These are phyloP conservation scores for Nothophytophthora sp. DNA, from an alignment of 352 stramenopile genomes.

Conservation along the genomic window DNA sequence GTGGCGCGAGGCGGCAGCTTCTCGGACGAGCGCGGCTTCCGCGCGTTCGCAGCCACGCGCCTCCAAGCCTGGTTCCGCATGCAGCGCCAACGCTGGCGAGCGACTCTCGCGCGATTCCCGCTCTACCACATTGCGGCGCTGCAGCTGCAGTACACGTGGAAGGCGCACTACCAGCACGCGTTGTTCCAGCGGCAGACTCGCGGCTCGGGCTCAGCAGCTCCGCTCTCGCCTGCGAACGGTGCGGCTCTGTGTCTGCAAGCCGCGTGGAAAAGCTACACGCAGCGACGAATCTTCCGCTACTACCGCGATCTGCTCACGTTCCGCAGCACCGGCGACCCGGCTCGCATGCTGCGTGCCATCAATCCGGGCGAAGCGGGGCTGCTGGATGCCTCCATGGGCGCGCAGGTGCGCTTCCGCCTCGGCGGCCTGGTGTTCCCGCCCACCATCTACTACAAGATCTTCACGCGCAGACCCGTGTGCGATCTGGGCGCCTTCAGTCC, in stretches of 20 bases:
- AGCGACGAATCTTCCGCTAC: slow-evolving; percentile 75
- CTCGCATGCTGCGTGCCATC: slow-evolving; percentile 80
- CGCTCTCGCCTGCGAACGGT: slow-evolving; percentile 32
- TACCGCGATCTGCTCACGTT: slow-evolving; percentile 85
- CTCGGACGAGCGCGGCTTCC: slow-evolving; percentile 59
- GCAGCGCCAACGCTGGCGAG: slow-evolving; percentile 41
- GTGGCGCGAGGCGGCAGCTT: slow-evolving; percentile 50
- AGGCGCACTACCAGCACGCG: slow-evolving; percentile 48
- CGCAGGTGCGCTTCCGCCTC: slow-evolving; percentile 87
- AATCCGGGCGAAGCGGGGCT: slow-evolving; percentile 81
- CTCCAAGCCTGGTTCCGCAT: slow-evolving; percentile 81
- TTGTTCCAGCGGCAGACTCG: slow-evolving; percentile 19
- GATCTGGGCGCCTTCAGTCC: slow-evolving; percentile 91
- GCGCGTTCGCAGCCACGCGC: slow-evolving; percentile 51
- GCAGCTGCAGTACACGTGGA: slow-evolving; percentile 82
- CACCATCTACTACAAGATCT: slow-evolving; percentile 96
- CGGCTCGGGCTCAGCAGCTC: slow-evolving; percentile 1
- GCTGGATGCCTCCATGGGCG: slow-evolving; percentile 80
- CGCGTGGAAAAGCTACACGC: slow-evolving; percentile 75
- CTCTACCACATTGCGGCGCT: slow-evolving; percentile 88
- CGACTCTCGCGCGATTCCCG: slow-evolving; percentile 50
- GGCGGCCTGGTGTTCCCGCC: slow-evolving; percentile 87
- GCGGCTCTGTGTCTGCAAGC: slow-evolving; percentile 59
- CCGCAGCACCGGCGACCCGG: slow-evolving; percentile 71
- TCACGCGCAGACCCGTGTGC: slow-evolving; percentile 82